These are phyloP conservation scores for Austroboletus rostrupii DNA, from an alignment of 1,284 basidiomycete species.

Conservation along the genomic window DNA sequence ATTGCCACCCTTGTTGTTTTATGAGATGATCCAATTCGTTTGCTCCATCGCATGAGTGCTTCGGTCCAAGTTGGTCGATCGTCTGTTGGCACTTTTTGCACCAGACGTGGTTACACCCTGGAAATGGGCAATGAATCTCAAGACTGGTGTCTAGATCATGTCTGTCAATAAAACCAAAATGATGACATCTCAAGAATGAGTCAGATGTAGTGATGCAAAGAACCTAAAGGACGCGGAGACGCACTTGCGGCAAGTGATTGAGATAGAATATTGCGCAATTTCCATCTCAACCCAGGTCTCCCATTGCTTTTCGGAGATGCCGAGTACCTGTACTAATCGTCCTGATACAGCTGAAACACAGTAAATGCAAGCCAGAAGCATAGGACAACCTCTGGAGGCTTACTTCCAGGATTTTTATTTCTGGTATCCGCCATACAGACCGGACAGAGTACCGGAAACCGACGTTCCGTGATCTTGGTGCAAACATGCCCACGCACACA, in stretches of 20 bases:
- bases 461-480: conserved; percentile 46
- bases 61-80: conserved; percentile 34
- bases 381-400: conserved; percentile 14
- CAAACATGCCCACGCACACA: conserved; percentile 47
- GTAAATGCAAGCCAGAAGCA: not conserved
- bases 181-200: conserved; percentile 37
- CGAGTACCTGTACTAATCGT: conserved; percentile 41
- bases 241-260: conserved; percentile 36
- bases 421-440: conserved; percentile 39
- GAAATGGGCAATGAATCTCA: conserved; percentile 43
- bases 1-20: conserved; percentile 50
- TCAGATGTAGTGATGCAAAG: not conserved
- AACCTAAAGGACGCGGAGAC: not conserved
- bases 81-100: conserved; percentile 50
- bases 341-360: conserved; percentile 37
- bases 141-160: conserved; percentile 38
- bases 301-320: conserved; percentile 47
- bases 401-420: conserved; percentile 39
- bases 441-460: conserved; percentile 61
- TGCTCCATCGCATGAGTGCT: conserved; percentile 56
- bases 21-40: conserved; percentile 51
- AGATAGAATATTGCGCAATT: conserved; percentile 47
- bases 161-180: conserved; percentile 47
- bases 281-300: conserved; percentile 52
- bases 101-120: conserved; percentile 45